Base-by-base conservation (phyloP, 768 basidiomycete species). In the Myochromella boudieri region DNA sequence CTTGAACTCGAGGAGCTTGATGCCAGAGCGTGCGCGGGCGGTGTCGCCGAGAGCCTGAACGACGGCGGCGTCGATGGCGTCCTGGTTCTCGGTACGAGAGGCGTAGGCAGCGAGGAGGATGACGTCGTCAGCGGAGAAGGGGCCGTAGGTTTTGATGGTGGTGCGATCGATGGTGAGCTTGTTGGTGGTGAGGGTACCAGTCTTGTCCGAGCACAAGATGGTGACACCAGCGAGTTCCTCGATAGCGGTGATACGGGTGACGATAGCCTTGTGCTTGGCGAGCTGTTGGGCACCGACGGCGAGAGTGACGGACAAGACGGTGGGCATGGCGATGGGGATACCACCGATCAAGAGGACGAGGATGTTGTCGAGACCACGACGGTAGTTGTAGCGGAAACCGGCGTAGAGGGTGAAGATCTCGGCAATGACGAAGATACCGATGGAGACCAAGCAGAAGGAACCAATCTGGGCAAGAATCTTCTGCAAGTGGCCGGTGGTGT, bases 281-380 rank as follows among this genome's bases (percentile, higher is more conserved):
- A 98, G 85, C 66, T 98, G 95, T 71, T 97, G 94, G 31, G 95
- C 95, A 72, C 95, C 95, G 64, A 98, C 95, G 43, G 95, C 95
- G 63, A 97, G 91, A 17, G 95, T 97, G 72, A 97, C 95, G 46
- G 94, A 97, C 51, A 98, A 72, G 55, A 97, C 95, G 51, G 95
- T 98, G 57, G 95, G 95, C 95, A 98, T 98, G 66, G 95, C 95
- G 70, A 97, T 98, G 61, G 95, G 95, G 64, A 98, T 98, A 77
- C 95, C 95, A 78, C 95, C 95, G 71, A 98, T 98, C 81, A 98
- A 80, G 67, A 98, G 90, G 55, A 97, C 95, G 26, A 98, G 83
- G 71, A 97, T 94, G 77, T 94, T 89, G 80, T 98, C 84, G 58
- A 97, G 86, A 74, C 95, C 95, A 51, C 85, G 85, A 60, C 95